These are phyloP conservation scores for Pythium brassicae DNA, from an alignment of 352 stramenopile genomes.

Conservation along the genomic window DNA sequence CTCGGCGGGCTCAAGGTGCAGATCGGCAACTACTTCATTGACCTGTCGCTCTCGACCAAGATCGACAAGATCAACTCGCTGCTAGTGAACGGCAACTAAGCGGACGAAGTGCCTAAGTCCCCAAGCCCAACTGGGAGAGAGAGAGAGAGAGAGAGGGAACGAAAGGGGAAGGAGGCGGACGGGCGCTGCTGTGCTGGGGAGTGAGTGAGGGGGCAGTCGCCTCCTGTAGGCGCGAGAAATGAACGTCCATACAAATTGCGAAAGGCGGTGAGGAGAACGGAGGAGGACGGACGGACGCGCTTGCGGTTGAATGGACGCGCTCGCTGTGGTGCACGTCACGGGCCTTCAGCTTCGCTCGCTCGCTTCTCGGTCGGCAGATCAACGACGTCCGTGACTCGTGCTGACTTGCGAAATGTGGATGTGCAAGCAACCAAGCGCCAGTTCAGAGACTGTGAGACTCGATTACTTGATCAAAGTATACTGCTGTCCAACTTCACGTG, in stretches of 20 bases:
- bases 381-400: no score
- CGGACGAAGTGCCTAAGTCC: no score
- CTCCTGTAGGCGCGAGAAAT: no score
- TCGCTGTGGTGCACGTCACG: no score
- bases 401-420: background rate
- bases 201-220: no score
- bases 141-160: slow-evolving; percentile 4
- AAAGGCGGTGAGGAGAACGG: background rate
- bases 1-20: slow-evolving; percentile 96
- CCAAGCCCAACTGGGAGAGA: background rate
- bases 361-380: background rate
- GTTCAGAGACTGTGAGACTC: background rate
- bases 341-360: no score
- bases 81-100: slow-evolving; percentile 63
- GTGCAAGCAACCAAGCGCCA: background rate
- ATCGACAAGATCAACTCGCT: slow-evolving; percentile 94
- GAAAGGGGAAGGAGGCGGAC: no score
- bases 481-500: background rate
- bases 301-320: background rate
- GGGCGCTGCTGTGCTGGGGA: no score
- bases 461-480: background rate
- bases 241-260: background rate
- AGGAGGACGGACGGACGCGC: no score
- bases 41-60: slow-evolving; percentile 93
- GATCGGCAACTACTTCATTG: slow-evolving; percentile 98